Evolutionary conservation across 441 rosid species (phyloP).

Genomic region (Pelargonium cotyledonis): DNA sequence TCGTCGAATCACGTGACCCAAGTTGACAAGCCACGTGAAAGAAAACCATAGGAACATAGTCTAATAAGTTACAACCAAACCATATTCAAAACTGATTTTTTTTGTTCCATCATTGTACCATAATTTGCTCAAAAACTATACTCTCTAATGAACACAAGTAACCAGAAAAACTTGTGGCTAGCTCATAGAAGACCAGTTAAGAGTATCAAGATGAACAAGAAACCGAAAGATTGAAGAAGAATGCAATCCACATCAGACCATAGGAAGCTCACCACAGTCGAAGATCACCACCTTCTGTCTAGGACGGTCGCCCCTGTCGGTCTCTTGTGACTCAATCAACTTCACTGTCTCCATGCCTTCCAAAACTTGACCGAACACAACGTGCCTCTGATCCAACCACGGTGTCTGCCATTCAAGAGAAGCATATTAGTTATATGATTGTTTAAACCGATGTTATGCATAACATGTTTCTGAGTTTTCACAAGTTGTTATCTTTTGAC

Average conservation of each 20-base stretch:
- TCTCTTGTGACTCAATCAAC: constrained; percentile 80
- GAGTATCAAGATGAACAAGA: constrained; percentile 14
- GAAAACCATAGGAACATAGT: background rate
- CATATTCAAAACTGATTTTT: background rate
- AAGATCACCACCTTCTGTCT: constrained; percentile 66
- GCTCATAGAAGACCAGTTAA: constrained; percentile 11
- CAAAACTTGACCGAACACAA: constrained; percentile 89
- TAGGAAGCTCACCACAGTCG: constrained; percentile 90
- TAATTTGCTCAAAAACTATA: background rate
- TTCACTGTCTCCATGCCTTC: constrained; percentile 91
- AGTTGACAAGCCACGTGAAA: background rate
- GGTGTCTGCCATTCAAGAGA: constrained; percentile 60
- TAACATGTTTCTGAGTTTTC: background rate
- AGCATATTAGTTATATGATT: background rate
- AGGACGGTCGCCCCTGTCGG: constrained; percentile 96
- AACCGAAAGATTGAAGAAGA: constrained; percentile 8
- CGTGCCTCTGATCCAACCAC: constrained; percentile 91
- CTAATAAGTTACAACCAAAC: background rate
- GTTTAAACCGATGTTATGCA: too few species aligned
- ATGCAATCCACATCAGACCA: constrained; percentile 34
- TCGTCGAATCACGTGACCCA: too few species aligned
- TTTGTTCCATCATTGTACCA: background rate
- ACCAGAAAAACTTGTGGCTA: background rate
- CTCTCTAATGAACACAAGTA: constrained; percentile 2
- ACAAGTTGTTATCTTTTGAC: background rate